Evolutionary conservation across 2,329 filamentous ascomycete species (phyloP), one percentile per base, ranked within the genome.

Genomic region (Nannizziopsis barbatae): DNA sequence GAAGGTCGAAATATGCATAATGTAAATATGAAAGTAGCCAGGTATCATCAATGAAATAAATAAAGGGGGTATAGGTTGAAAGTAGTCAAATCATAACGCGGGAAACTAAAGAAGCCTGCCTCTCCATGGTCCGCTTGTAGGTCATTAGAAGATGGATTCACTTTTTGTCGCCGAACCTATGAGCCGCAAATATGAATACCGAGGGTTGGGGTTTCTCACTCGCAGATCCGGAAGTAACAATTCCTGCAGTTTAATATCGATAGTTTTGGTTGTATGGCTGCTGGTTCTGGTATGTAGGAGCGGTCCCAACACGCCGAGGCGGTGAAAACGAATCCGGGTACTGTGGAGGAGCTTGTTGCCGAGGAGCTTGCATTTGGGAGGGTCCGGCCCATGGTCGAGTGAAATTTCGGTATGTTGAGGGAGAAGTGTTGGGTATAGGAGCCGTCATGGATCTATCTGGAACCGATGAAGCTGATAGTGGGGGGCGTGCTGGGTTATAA

Each of bases 361-460:
- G 12, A 31, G 38, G 17, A 37, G 2, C 15, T 22, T 42, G 45
- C 12, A 10, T 8, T 6, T 18, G 31, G 10, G n/a, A 30, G 17
- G 37, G 45, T 11, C 8, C 18, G 7, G 20, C 11, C 40, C 45
- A 35, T 18, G 51, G 51, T 5, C 45, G 51, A 22, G 40, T 31
- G 22, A 49, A 50, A 33, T 53, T 53, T 22, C 51, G 45, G 30
- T 50, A 42, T 14, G 47, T 39, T 12, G 33, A 33, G n/a, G 51
- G 48, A 3, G 48, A 40, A 5, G 38, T 31, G 36, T 42, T 51
- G 39, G 51, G 44, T 20, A 37, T 33, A 6, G 50, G 50, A 4
- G 45, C 47, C 0, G 50, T 47, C 41, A 41, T 37, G 10, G 45
- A 42, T 39, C 57, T 52, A 33, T 57, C 54, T 17, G 54, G 55